A percentile compares a stretch with the other conserved stretches of the same genome.
These are phyloP conservation scores for Brassica carinata DNA, from an alignment of 345 rosid genomes.

Conservation along the genomic window DNA sequence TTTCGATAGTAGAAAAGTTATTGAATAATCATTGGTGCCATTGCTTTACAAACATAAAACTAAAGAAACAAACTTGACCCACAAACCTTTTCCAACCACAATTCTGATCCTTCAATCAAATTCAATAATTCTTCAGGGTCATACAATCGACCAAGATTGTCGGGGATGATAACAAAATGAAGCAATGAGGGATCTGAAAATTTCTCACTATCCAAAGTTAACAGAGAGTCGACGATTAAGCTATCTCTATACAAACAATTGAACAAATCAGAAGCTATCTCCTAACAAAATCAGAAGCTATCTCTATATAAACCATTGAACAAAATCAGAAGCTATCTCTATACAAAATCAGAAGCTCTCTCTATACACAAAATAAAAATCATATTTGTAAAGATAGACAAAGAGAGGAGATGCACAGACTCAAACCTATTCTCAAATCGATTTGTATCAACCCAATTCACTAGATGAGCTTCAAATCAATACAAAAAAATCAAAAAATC, in stretches of 20 bases:
- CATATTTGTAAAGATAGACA: neutral
- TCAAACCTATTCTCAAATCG: neutral
- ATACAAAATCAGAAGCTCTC: too few relatives aligned
- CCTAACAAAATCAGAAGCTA: too few relatives aligned
- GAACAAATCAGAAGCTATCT: neutral
- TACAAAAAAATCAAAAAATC: neutral
- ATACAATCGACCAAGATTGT: slow-evolving; percentile 37
- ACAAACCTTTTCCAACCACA: slow-evolving; percentile 94
- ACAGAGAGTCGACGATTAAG: neutral
- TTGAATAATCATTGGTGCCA: neutral
- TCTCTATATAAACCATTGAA: too few relatives aligned
- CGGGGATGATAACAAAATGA: too few relatives aligned
- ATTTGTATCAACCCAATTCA: neutral
- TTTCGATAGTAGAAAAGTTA: neutral
- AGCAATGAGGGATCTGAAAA: too few relatives aligned
- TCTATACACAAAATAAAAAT: neutral
- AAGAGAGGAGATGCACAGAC: neutral
- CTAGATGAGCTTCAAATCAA: neutral
- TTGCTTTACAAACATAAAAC: neutral
- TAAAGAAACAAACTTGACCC: slow-evolving; percentile 2
- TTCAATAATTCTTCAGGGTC: slow-evolving; percentile 88
- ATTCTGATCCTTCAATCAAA: slow-evolving; percentile 80
- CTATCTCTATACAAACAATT: neutral
- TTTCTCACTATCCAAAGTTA: too few relatives aligned
- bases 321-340: too few relatives aligned